phyloP scores from a whole-genome alignment of 2,329 filamentous ascomycete species.

The Venturia pyrina region DNA sequence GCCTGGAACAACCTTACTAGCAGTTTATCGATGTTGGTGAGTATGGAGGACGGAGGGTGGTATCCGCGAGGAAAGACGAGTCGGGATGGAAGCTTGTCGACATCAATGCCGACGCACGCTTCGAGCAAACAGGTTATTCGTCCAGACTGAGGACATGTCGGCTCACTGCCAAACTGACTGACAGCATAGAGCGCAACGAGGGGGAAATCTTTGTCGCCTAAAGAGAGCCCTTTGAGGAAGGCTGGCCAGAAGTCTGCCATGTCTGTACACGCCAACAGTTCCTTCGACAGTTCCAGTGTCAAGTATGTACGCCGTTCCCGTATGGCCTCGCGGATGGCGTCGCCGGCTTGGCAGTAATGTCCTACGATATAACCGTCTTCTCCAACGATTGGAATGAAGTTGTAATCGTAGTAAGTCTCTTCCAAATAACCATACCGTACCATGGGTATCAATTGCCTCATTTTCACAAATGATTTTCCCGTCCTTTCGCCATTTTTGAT shows the following conservation, averaged over 20 bases:
- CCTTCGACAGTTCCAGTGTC: too few species aligned
- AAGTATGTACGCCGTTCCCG: background rate
- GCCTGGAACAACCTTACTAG: background rate
- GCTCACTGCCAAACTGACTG: background rate
- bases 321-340: background rate
- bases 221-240: background rate
- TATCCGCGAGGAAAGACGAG: background rate
- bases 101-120: background rate
- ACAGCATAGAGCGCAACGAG: background rate
- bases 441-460: constrained; percentile 8
- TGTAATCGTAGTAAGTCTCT: constrained; percentile 12
- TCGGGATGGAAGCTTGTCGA: background rate
- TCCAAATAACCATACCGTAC: constrained; percentile 11
- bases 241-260: background rate
- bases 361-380: constrained; percentile 9
- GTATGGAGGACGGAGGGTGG: background rate
- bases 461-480: background rate
- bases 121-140: background rate
- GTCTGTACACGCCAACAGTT: background rate
- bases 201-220: background rate
- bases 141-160: background rate
- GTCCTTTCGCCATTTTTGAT: constrained; percentile 5
- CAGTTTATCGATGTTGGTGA: background rate
- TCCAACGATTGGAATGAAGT: constrained; percentile 12
- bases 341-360: background rate